phyloP scores from a whole-genome alignment of 2,329 filamentous ascomycete species.

The Aspergillus glaucus region DNA sequence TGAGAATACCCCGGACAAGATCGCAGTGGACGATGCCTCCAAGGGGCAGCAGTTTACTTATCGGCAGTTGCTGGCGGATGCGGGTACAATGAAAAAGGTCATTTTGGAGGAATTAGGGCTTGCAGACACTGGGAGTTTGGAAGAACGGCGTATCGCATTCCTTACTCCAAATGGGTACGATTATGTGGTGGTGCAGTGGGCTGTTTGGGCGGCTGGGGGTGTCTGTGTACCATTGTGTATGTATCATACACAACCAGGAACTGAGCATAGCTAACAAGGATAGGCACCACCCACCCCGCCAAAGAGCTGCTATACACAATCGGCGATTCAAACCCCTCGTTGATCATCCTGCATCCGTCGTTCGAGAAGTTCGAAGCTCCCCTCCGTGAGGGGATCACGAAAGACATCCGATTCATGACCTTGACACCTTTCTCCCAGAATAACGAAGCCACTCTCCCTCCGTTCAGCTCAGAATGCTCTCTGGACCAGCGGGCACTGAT shows the following conservation, averaged over 20 bases:
- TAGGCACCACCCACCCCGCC: slow-evolving; percentile 37
- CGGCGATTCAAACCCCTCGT: slow-evolving; percentile 36
- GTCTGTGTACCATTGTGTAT: slow-evolving; percentile 40
- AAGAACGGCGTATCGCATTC: slow-evolving; percentile 35
- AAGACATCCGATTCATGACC: slow-evolving; percentile 26
- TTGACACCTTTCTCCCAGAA: slow-evolving; percentile 20
- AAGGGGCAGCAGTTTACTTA: slow-evolving; percentile 37
- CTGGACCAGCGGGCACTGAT: slow-evolving; percentile 32
- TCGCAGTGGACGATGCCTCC: slow-evolving; percentile 34
- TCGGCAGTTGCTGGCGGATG: slow-evolving; percentile 35
- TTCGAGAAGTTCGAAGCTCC: slow-evolving; percentile 30
- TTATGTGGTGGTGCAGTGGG: slow-evolving; percentile 39
- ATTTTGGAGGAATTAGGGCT: slow-evolving; percentile 28
- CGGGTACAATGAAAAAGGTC: slow-evolving; percentile 28
- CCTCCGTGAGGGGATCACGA: slow-evolving; percentile 23
- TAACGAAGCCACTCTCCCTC: slow-evolving; percentile 19
- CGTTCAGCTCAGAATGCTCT: slow-evolving; percentile 23
- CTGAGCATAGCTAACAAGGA: not conserved
- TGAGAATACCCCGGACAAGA: slow-evolving; percentile 24
- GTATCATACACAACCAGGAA: slow-evolving; percentile 4
- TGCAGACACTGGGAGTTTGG: slow-evolving; percentile 20
- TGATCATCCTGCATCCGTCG: slow-evolving; percentile 35
- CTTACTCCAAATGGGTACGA: slow-evolving; percentile 37
- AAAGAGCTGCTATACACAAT: slow-evolving; percentile 39
- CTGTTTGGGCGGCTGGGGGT: slow-evolving; percentile 40